Conservation (phyloP, 768 basidiomycete species). For the Asterophora lycoperdoides region DNA sequence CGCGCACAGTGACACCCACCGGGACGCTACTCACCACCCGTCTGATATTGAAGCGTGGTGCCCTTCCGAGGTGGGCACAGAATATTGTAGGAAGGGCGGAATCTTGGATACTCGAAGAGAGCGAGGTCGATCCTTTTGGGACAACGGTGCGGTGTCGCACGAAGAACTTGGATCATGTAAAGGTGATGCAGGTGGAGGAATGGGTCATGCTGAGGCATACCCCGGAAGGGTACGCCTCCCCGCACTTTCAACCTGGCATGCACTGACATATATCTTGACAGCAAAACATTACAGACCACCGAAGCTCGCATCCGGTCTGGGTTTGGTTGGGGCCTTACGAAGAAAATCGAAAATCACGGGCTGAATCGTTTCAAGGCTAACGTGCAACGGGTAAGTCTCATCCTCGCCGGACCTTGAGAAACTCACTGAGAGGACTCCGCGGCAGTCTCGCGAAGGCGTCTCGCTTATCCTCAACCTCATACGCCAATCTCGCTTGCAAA, state of each 20-base stretch:
- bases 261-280: constrained; percentile 22
- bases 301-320: constrained; percentile 85
- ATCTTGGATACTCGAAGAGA: constrained; percentile 94
- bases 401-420: not conserved
- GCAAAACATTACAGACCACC: constrained; percentile 79
- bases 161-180: constrained; percentile 90
- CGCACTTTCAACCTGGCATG: not conserved
- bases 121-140: constrained; percentile 83
- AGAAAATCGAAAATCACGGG: constrained; percentile 82
- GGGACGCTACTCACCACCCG: constrained; percentile 83
- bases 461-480: constrained; percentile 74
- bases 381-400: constrained; percentile 64
- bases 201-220: constrained; percentile 67
- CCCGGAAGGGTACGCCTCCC: constrained; percentile 58
- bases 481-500: constrained; percentile 70
- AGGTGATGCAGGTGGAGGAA: constrained; percentile 91
- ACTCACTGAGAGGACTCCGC: constrained; percentile 6
- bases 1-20: constrained; percentile 64
- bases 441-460: constrained; percentile 83
- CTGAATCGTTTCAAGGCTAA: constrained; percentile 83
- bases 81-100: constrained; percentile 82
- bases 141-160: constrained; percentile 75
- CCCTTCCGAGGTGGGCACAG: constrained; percentile 88
- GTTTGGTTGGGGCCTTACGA: constrained; percentile 88
- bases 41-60: constrained; percentile 87